phyloP scores from a whole-genome alignment of 108 stramenopile species.

The Nitzschia sp. region DNA sequence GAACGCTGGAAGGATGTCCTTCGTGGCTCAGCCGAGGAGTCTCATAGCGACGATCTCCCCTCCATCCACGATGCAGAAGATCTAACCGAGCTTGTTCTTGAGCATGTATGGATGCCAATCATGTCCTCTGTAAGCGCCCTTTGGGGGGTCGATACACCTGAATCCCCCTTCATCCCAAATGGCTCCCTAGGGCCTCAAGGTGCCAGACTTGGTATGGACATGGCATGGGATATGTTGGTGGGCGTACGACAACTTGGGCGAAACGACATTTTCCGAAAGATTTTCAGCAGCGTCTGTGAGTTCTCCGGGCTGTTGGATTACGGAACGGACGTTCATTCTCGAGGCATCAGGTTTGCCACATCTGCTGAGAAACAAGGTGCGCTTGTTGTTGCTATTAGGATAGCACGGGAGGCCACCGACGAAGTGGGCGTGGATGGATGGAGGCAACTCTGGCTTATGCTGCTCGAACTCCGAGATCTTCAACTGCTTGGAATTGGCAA shows the following conservation, averaged over 20 bases:
- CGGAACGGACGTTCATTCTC: conserved; percentile 32
- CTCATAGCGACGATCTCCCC: conserved; percentile 26
- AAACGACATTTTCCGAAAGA: conserved; percentile 74
- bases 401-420: conserved; percentile 59
- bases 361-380: conserved; percentile 80
- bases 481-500: conserved; percentile 53
- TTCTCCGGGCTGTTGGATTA: conserved; percentile 70
- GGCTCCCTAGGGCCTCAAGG: conserved; percentile 61
- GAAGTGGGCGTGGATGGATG: conserved; percentile 76
- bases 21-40: conserved; percentile 45
- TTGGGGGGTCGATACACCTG: conserved; percentile 53
- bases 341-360: conserved; percentile 50
- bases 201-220: conserved; percentile 81
- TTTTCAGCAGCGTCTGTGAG: conserved; percentile 63
- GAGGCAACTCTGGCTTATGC: conserved; percentile 72
- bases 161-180: background rate
- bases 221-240: conserved; percentile 69
- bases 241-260: conserved; percentile 67
- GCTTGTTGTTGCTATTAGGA: conserved; percentile 59
- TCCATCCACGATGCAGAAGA: conserved; percentile 49
- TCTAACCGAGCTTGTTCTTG: conserved; percentile 77
- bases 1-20: conserved; percentile 90
- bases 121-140: conserved; percentile 76
- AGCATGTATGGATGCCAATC: conserved; percentile 78
- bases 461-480: conserved; percentile 82